Conservation (phyloP, 352 stramenopile species). For the Globisporangium emineosum region DNA sequence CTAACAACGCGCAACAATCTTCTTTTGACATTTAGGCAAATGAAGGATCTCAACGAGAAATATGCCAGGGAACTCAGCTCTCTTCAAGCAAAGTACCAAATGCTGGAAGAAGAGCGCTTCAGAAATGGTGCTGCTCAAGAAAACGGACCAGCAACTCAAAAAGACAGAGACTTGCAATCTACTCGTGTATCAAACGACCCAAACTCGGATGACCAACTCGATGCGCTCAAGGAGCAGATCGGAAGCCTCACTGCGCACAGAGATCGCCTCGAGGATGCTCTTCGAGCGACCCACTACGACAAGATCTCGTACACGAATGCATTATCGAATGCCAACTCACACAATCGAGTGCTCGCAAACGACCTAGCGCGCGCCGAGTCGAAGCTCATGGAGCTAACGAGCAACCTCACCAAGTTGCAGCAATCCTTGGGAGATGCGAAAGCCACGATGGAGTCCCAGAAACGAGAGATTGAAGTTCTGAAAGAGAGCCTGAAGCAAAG, state of each 20-base stretch:
- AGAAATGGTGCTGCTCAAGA: constrained; percentile 15
- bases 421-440: constrained; percentile 39
- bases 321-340: constrained; percentile 70
- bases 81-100: constrained; percentile 41
- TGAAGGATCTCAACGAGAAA: constrained; percentile 46
- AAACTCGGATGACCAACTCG: constrained; percentile 9
- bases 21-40: constrained; percentile 26
- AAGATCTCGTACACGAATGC: constrained; percentile 84
- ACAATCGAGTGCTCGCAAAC: constrained; percentile 62
- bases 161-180: not conserved
- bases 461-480: constrained; percentile 56
- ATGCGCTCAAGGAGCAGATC: constrained; percentile 52
- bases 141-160: not conserved
- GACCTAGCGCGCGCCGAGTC: constrained; percentile 57
- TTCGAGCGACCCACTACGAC: constrained; percentile 76
- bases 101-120: constrained; percentile 52
- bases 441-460: constrained; percentile 35
- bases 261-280: constrained; percentile 65
- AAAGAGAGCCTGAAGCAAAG: constrained; percentile 53
- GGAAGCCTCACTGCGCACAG: constrained; percentile 50
- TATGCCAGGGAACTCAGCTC: constrained; percentile 46
- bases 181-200: not conserved
- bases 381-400: constrained; percentile 42
- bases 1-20: not conserved
- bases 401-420: constrained; percentile 39